Conservation (phyloP, 176 grass and related monocot genomes). For the Carex littledalei region DNA sequence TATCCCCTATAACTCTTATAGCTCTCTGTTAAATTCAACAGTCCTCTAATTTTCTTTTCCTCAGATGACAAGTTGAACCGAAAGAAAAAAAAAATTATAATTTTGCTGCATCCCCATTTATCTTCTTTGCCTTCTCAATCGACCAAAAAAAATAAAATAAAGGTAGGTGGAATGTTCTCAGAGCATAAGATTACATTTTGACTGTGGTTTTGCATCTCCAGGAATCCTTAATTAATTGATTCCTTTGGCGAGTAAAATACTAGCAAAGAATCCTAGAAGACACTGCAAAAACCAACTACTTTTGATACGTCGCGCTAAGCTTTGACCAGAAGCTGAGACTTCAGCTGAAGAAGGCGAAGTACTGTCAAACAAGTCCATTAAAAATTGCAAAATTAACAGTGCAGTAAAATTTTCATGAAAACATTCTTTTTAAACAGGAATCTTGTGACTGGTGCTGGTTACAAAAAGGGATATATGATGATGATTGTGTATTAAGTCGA, state of each 20-base stretch:
- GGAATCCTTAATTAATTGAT: background rate
- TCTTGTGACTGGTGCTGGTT: background rate
- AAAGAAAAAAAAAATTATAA: background rate
- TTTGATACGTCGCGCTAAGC: background rate
- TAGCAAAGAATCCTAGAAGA: background rate
- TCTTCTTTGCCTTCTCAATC: background rate
- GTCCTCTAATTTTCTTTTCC: background rate
- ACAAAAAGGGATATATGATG: background rate
- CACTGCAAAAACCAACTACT: background rate
- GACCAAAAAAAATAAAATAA: background rate
- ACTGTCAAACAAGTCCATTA: background rate
- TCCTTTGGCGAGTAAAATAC: background rate
- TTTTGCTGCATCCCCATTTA: background rate
- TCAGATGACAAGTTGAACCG: background rate
- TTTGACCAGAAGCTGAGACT: background rate
- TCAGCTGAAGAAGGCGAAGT: slow-evolving; percentile 1
- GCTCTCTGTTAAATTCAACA: too few relatives aligned
- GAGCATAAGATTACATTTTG: background rate
- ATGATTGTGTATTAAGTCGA: background rate
- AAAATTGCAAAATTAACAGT: background rate
- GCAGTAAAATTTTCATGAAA: background rate
- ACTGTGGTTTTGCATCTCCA: background rate
- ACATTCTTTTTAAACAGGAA: background rate
- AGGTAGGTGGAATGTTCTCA: background rate
- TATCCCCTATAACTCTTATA: too few relatives aligned